Base-by-base conservation (phyloP, 2,329 filamentous ascomycete genomes). In the Diaporthe vexans region DNA sequence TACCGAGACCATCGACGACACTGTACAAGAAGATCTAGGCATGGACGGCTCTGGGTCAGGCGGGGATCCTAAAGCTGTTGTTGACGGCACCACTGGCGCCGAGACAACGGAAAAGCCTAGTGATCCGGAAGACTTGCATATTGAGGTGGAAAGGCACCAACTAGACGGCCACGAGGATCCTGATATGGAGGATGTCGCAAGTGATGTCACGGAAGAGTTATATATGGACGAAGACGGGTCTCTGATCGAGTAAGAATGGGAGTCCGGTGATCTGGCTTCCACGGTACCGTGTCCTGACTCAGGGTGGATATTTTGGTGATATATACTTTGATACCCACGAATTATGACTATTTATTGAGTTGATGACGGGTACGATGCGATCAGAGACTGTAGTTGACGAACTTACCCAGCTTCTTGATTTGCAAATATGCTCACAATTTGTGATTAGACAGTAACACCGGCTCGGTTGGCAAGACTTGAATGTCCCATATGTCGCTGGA, bases 181-280 rank as follows among this genome's bases (percentile, higher is more conserved):
- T n/a, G 75, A 76, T n/a, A 35, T 73, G 40, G 73, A 75, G 5
- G 73, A 75, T 9, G 73, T 67, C 0, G 54, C 46, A 19, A 81
- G 79, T 67, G 81, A 82, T 71, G 76, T 76, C 13, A 81, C 80
- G 9, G 80, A 81, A 61, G 81, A 82, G 63, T 77, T 77, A 46
- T 78, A 79, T 67, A 81, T 81, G 78, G 77, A 76, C 26, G 78
- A 81, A 33, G 80, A 82, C 51, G 81, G 81, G 0, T 81, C 82
- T 26, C 74, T 83, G 70, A 56, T 77, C 4, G 76, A 80, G n/a
- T 73, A 43, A 73, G 52, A 52, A 37, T 35, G 21, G 29, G 7
- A 33, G 1, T 7, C 51, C 15, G 48, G 10, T 52, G 4, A 17
- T 10, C 9, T n/a, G 43, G 58, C 8, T 51, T 15, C 46, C 37